Evolutionary conservation across 345 rosid species (phyloP), one percentile per base, ranked within the genome.

Genomic region (Ailanthus altissimus): DNA sequence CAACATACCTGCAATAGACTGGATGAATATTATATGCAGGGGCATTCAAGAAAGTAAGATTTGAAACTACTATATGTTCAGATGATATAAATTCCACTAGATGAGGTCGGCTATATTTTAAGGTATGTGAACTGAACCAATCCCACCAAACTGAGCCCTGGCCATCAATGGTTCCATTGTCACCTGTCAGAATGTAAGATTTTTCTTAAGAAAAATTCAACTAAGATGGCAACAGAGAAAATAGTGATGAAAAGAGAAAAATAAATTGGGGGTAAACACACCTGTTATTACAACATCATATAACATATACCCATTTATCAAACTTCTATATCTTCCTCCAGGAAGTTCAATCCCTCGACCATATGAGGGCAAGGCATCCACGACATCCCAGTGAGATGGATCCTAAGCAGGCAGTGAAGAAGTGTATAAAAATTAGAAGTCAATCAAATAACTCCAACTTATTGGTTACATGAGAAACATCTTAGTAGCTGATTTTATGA

Each of bases 81-180:
- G 97, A 92, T 6, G 84, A 85, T 57, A 84, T 73, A 59, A 96
- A 89, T 80, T 96, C 99, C 11, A 96, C 88, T 0, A 96, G 90
- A 81, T 93, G 94, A 58, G 99, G 99, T 60, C 98, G 92, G 78
- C 91, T 96, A 73, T 90, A 86, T 82, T 96, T 96, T 78, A 96
- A 84, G 23, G 91, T 76, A 70, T 84, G 89, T 5, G 88, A 82
- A 60, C 75, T 77, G 68, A 86, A 90, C 95, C 88, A 91, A 46
- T 92, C 86, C 99, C 98, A 95, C 99, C 94, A 95, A 25, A 86
- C 83, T 0, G 89, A 86, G 74, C 99, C 99, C 70, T 95, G 98
- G 20, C 98, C 99, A 47, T 95, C 97, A 21, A 91, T 86, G 51
- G 97, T 90, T 67, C 99, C 98, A 60, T 93, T 90, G 74, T 95